A percentile compares a stretch with the other conserved stretches of the same genome.
These are phyloP conservation scores for Trypanosoma brucei DNA, from an alignment of 208 protist species.

Conservation along the genomic window DNA sequence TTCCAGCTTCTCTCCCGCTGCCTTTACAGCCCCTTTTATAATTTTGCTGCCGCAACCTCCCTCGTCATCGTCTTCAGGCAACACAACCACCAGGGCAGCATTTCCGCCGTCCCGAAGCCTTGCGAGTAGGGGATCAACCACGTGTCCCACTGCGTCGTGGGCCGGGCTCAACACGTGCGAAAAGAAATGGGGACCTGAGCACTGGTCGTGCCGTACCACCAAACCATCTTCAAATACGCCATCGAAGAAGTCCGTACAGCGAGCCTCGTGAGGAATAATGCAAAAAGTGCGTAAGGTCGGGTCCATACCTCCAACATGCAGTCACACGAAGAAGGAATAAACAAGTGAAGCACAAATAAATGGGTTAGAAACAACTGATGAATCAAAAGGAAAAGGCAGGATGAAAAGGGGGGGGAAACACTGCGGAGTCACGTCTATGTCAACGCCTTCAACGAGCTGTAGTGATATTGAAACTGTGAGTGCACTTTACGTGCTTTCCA, in stretches of 20 bases:
- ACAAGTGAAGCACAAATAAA: not conserved
- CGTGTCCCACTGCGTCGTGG: conserved; percentile 46
- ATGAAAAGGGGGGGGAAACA: too few species aligned
- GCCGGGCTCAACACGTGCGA: conserved; percentile 63
- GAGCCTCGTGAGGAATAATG: conserved; percentile 63
- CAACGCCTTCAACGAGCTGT: too few species aligned
- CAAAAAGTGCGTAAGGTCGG: conserved; percentile 59
- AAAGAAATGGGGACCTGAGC: conserved; percentile 40
- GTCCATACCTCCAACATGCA: conserved; percentile 7
- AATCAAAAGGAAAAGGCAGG: too few species aligned
- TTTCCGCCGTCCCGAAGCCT: conserved; percentile 33
- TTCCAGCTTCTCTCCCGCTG: conserved; percentile 20
- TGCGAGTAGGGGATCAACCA: conserved; percentile 52
- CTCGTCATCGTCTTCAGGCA: conserved; percentile 34
- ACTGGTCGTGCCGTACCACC: conserved; percentile 36
- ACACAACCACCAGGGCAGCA: conserved; percentile 41
- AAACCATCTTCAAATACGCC: conserved; percentile 74
- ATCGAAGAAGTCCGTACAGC: conserved; percentile 63
- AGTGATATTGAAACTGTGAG: too few species aligned
- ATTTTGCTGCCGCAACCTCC: not conserved
- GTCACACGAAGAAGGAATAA: not conserved
- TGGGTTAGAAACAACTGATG: not conserved
- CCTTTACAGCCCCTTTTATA: not conserved
- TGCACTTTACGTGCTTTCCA: too few species aligned
- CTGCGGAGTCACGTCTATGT: too few species aligned